Evolutionary conservation across 805 yeast species (phyloP).

Genomic region (Kazachstania africana): DNA sequence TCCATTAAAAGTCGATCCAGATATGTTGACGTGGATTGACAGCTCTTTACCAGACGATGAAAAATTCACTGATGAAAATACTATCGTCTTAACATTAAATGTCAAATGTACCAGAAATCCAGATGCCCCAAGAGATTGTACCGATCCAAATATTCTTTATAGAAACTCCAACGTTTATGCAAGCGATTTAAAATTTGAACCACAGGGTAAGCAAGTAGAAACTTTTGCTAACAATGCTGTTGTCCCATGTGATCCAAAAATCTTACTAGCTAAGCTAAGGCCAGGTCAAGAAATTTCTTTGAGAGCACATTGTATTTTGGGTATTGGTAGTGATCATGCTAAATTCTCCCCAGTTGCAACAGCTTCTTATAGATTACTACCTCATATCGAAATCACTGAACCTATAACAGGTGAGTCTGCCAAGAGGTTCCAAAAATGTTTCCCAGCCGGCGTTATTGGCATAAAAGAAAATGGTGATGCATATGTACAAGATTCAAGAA

Average conservation of each 20-base stretch:
- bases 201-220: constrained; percentile 79
- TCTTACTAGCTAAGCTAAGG: constrained; percentile 80
- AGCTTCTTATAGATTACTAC: constrained; percentile 88
- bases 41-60: constrained; percentile 48
- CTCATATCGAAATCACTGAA: constrained; percentile 63
- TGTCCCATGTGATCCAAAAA: constrained; percentile 76
- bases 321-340: constrained; percentile 92
- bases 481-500: constrained; percentile 76
- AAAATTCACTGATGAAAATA: constrained; percentile 76
- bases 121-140: constrained; percentile 63
- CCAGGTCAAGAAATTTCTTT: constrained; percentile 95
- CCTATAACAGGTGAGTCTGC: constrained; percentile 75
- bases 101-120: constrained; percentile 80
- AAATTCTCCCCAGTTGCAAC: constrained; percentile 96
- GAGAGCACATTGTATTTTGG: constrained; percentile 82
- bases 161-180: constrained; percentile 84
- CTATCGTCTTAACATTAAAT: constrained; percentile 71
- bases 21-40: constrained; percentile 75
- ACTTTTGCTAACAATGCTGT: constrained; percentile 56
- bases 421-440: constrained; percentile 70
- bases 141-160: constrained; percentile 75
- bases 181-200: constrained; percentile 76
- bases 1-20: constrained; percentile 88
- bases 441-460: constrained; percentile 86
- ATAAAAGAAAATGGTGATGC: constrained; percentile 60